Evolutionary conservation across 2,329 filamentous ascomycete genomes (phyloP), one percentile per base, ranked within the genome.

Genomic region (Trichophyton simii): DNA sequence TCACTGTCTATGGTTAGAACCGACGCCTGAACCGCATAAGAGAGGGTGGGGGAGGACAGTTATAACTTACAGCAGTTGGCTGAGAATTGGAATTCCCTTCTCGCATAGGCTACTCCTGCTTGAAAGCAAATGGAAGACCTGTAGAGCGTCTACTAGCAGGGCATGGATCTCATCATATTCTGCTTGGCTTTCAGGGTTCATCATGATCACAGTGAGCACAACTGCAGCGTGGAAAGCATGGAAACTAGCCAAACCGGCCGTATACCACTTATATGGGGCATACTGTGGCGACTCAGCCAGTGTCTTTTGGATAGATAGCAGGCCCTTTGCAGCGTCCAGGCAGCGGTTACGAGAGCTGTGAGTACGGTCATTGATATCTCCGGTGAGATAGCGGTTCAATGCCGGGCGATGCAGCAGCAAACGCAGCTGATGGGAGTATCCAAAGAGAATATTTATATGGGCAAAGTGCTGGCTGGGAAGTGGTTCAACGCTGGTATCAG

Each of bases 221-320:
- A 75, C 68, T 4, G 73, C 73, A 0, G 72, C 73, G 52, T 76
- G 73, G 62, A 76, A 76, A 0, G 74, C 72, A 44, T 76, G 72
- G 62, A 76, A 76, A 59, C 72, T 74, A 4, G 73, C 74, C 2
- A 74, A 63, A 1, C 72, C 72, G 31, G 71, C 70, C 28, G 70
- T 73, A 60, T 75, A 76, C 74, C 74, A 76, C 63, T 68, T 72
- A 61, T 75, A 76, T 0, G 71, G 69, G 3, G 68, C 65, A 50
- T 74, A 74, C 4, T 68, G 62, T 1, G 70, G 63, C 1, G 68
- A 66, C 50, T 72, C 70, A 25, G 68, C 65, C 0, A 76, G 67
- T 0, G 66, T 67, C 54, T 68, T 67, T 52, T 75, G 72, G 54
- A 74, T 72, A 1, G 67, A 62, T 3, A 76, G 64, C 2, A 74